A percentile compares a stretch with the other conserved stretches of the same genome.
These are phyloP conservation scores for Capsicum chinense DNA, from an alignment of 257 asterid genomes.

Conservation along the genomic window DNA sequence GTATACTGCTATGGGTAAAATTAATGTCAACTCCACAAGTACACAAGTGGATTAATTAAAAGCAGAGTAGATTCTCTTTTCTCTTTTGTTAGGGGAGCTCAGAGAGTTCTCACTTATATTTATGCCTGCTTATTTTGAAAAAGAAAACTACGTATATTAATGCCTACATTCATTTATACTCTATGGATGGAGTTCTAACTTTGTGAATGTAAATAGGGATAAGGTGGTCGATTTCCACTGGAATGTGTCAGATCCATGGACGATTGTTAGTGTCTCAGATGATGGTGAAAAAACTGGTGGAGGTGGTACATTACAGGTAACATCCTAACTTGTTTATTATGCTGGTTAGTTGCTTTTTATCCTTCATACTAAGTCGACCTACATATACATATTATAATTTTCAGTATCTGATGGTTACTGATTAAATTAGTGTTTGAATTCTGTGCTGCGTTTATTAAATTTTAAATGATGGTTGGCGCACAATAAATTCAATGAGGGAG, in stretches of 20 bases:
- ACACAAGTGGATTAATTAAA: neutral
- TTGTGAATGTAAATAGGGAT: constrained; percentile 60
- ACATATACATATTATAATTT: neutral
- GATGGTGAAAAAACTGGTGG: constrained; percentile 62
- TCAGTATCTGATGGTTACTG: neutral
- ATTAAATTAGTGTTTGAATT: neutral
- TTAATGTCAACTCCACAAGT: neutral
- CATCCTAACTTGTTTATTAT: neutral
- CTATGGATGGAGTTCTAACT: neutral
- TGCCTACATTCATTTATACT: neutral
- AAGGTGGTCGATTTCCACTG: constrained; percentile 99
- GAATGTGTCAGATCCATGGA: constrained; percentile 96
- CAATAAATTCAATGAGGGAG: neutral
- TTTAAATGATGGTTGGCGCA: constrained; percentile 1
- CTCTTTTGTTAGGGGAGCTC: neutral
- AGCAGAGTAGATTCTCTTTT: neutral
- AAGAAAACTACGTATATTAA: neutral
- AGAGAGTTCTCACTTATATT: neutral
- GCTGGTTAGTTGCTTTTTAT: neutral
- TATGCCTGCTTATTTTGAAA: too few relatives aligned
- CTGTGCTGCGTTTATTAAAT: neutral
- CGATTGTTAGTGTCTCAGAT: constrained; percentile 87
- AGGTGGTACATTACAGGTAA: constrained; percentile 62
- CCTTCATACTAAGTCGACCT: neutral
- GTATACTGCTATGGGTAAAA: too few relatives aligned